Conservation (phyloP, 2,329 filamentous ascomycete genomes). For the Sclerotinia spermophila region DNA sequence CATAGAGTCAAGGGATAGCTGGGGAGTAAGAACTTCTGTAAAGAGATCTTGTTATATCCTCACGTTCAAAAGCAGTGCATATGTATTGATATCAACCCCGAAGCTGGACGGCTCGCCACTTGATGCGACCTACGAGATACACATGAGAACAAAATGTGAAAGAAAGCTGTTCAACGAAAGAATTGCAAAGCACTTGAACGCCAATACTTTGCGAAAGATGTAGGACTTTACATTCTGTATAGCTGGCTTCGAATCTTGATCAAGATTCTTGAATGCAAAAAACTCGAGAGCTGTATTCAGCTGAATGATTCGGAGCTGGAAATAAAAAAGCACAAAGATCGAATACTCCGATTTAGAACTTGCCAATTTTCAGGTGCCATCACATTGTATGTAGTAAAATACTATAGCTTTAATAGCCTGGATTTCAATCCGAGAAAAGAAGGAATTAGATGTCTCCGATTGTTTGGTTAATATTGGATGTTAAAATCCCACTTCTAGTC, state of each 20-base stretch:
- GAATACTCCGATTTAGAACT: not conserved
- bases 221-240: not conserved
- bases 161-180: not conserved
- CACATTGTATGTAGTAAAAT: not conserved
- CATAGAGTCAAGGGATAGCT: not conserved
- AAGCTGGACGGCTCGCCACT: not conserved
- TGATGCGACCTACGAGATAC: not conserved
- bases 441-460: not conserved
- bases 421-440: not conserved
- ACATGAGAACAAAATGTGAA: not conserved
- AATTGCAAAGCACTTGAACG: not conserved
- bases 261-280: not conserved
- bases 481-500: not conserved
- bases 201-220: not conserved
- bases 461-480: not conserved
- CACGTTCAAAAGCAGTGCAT: not conserved
- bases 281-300: not conserved
- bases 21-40: not conserved
- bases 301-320: not conserved
- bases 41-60: not conserved
- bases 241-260: not conserved
- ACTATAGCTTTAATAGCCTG: not conserved
- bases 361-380: not conserved
- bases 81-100: not conserved
- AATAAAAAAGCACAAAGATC: not conserved